Evolutionary conservation across 345 rosid species (phyloP), one percentile per base, ranked within the genome.

Genomic region (Psidium friedrichsthalianum): DNA sequence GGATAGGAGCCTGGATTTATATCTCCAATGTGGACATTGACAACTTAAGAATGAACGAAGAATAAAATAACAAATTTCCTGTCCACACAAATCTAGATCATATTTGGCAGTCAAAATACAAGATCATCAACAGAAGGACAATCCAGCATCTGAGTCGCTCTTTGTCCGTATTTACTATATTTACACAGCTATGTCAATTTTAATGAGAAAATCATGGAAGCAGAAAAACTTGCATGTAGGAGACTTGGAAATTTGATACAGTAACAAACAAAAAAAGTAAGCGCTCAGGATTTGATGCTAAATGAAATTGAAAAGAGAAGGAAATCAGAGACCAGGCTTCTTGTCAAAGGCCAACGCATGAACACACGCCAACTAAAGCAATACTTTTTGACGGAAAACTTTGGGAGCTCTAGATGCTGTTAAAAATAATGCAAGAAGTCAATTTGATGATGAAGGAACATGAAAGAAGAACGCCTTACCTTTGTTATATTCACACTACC

Each of bases 401-500:
- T 2, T 1, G 13, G 25, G 44, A 32, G 78, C 78, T 32, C 78
- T 22, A 8, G n/a, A 8, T 56, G n/a, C 59, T 22, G 59, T 22
- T 56, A 56, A 56, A 22, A 56, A 22, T 56, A 56, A 56, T 8
- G 11, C 78, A 36, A 36, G 47, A 69, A 69, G 47, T 47, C 42
- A 69, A 69, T 21, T 8, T 36, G 80, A 36, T 69, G 80, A 36
- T 36, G 47, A 36, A 36, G 47, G 47, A 36, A 69, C 49, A 69
- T 24, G 47, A 55, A 44, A 24, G 51, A 83, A n/a, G 29, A 69
- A 80, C 21, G 40, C 55, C 76, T 82, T 86, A 93, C 98, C 97
- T 95, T 95, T 51, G 98, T 93, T 85, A 95, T 93, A 86, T 92
- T 84, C 76, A 91, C 91, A 84, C 97, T 92, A 84, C 93, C 90